phyloP scores from a whole-genome alignment of 2,329 filamentous ascomycete species.

The Berkeleyomyces rouxiae region DNA sequence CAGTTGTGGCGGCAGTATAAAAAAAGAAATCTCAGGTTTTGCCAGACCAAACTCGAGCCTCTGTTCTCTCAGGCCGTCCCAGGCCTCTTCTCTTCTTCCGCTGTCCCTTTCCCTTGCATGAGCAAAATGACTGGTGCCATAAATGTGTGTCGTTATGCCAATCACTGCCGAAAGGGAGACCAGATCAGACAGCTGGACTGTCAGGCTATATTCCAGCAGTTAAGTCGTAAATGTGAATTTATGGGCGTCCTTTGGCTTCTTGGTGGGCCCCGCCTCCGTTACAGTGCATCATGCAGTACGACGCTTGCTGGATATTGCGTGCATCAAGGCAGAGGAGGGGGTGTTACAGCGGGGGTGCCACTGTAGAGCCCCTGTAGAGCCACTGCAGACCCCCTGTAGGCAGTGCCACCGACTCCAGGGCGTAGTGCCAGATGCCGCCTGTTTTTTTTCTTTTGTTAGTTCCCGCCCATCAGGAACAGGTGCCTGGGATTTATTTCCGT shows the following conservation, averaged over 20 bases:
- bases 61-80: background rate
- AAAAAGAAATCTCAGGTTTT: background rate
- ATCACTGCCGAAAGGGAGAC: background rate
- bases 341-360: too few relatives aligned
- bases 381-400: too few relatives aligned
- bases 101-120: background rate
- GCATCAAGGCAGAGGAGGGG: too few relatives aligned
- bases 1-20: too few relatives aligned
- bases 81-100: background rate
- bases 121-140: background rate
- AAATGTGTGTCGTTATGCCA: background rate
- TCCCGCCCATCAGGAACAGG: too few relatives aligned
- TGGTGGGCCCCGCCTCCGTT: background rate
- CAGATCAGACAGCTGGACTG: background rate
- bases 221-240: background rate
- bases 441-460: too few relatives aligned
- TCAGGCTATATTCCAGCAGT: background rate
- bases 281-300: background rate
- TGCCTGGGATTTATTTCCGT: too few relatives aligned
- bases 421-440: too few relatives aligned
- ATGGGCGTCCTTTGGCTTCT: background rate
- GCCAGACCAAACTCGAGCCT: background rate
- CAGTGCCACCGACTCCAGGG: too few relatives aligned
- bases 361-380: too few relatives aligned
- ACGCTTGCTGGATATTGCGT: background rate